Evolutionary conservation across 2,329 filamentous ascomycete species (phyloP).

Genomic region (Neonectria hederae): DNA sequence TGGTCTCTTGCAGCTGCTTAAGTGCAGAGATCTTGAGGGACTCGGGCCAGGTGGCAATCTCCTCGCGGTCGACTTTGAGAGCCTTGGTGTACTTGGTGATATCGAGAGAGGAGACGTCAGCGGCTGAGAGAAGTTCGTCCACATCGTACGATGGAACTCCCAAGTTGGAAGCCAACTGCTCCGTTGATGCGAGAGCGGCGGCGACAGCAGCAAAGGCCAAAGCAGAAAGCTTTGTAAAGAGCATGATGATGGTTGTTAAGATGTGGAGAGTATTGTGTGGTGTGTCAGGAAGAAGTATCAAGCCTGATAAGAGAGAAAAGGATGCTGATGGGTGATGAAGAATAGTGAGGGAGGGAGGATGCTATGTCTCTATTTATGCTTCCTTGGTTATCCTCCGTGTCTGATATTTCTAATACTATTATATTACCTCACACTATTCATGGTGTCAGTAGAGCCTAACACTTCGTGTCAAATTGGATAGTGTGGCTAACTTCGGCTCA

Average conservation of each 20-base stretch:
- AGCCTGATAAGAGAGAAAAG: background rate
- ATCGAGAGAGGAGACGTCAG: conserved; percentile 8
- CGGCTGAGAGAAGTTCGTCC: background rate
- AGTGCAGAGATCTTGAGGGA: conserved; percentile 3
- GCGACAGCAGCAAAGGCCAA: conserved; percentile 6
- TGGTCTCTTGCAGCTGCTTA: background rate
- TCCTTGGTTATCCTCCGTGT: background rate
- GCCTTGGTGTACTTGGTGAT: conserved; percentile 13
- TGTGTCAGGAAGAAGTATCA: background rate
- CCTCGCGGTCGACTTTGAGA: background rate
- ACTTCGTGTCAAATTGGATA: background rate
- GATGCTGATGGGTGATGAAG: background rate
- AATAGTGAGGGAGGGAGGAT: background rate
- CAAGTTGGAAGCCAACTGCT: conserved; percentile 6
- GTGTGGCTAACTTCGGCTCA: background rate
- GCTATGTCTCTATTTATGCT: background rate
- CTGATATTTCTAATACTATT: background rate
- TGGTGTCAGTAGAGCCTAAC: background rate
- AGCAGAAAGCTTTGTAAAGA: conserved; percentile 5
- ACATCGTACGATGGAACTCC: conserved; percentile 2
- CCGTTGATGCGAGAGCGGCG: background rate
- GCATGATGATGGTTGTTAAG: conserved; percentile 8
- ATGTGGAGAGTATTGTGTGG: background rate
- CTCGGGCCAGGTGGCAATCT: conserved; percentile 3
- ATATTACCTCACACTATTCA: background rate